Evolutionary conservation across 1,284 basidiomycete genomes (phyloP), one percentile per base, ranked within the genome.

Genomic region (Phylloboletellus chloephorus): DNA sequence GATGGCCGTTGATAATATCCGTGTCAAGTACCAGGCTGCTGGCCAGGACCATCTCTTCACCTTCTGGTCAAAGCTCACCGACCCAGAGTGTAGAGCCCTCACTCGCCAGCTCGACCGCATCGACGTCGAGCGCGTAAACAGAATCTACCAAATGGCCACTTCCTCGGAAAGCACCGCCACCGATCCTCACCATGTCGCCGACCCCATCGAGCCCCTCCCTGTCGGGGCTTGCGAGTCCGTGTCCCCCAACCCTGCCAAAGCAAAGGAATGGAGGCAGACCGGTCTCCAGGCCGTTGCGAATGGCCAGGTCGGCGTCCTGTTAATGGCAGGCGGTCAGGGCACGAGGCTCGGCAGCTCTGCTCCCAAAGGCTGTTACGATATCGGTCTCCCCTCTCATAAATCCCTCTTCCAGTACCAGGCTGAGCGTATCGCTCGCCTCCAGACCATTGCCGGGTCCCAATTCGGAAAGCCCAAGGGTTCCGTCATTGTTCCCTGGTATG

Each of bases 291-390:
- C 95, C 39, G 80, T 97, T 53, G 77, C 82, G 9, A 66, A 77
- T 22, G 85, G 89, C 50, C 69, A 91, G 53, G 92, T 98, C 30
- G 96, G 83, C 22, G 93, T 98, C 9, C 73, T 99, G 21, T 76
- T 99, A 55, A 88, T 99, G 85, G 96, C 96, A 2, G 96, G 96
- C 37, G 96, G 96, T 3, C 96, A 99, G 67, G 96, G 96, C 16
- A 96, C 94, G 12, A 77, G 96, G 40, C 72, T 99, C 35, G 96
- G 96, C 26, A 94, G 89, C 54, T 78, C 75, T 25, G 86, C 85
- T 16, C 96, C 96, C 19, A 99, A 99, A 63, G 96, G 96, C 8
- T 97, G 94, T 72, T 98, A 97, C 69, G 90, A 98, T 63, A 97
- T 98, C 53, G 86, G 85, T 12, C 74, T 99, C 30, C 91, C 93